Evolutionary conservation across 768 basidiomycete species (phyloP).

Genomic region (Podaxis carcinomalis): DNA sequence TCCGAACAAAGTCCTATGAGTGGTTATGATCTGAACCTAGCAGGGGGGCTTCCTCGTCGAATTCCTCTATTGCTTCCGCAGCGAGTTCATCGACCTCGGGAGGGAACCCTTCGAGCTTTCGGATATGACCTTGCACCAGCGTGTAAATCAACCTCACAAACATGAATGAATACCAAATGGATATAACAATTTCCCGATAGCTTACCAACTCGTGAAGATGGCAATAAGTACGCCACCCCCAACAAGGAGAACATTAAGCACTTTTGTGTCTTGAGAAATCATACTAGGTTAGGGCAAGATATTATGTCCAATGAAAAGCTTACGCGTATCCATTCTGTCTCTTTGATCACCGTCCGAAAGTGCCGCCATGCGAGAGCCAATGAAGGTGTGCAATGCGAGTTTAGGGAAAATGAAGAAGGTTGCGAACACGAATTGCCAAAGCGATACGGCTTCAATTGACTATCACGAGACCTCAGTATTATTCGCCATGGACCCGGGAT

Average conservation of each 20-base stretch:
- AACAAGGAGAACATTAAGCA: slow-evolving; percentile 60
- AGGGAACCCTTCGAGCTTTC: slow-evolving; percentile 43
- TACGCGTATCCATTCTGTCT: slow-evolving; percentile 72
- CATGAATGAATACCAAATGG: slow-evolving; percentile 11
- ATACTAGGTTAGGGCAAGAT: slow-evolving; percentile 4
- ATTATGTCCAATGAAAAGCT: slow-evolving; percentile 17
- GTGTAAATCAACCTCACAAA: slow-evolving; percentile 60
- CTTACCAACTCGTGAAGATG: slow-evolving; percentile 64
- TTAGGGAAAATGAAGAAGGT: slow-evolving; percentile 72
- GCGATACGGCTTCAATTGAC: slow-evolving; percentile 69
- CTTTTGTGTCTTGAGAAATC: slow-evolving; percentile 46
- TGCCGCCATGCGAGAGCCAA: slow-evolving; percentile 70
- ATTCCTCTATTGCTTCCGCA: slow-evolving; percentile 56
- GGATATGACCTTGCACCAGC: slow-evolving; percentile 58
- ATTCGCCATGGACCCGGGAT: not conserved
- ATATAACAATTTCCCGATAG: slow-evolving; percentile 8
- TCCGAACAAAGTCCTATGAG: not conserved
- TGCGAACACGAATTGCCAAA: slow-evolving; percentile 75
- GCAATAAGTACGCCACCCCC: slow-evolving; percentile 56
- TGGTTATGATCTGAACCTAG: slow-evolving; percentile 21
- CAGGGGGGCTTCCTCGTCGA: slow-evolving; percentile 57
- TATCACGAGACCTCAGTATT: slow-evolving; percentile 20
- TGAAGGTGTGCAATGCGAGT: slow-evolving; percentile 67
- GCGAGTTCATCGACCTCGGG: slow-evolving; percentile 50
- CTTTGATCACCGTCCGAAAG: slow-evolving; percentile 77